phyloP scores from a whole-genome alignment of 192 early-diverging fungal species.

The Pilobolus umbonatus region DNA sequence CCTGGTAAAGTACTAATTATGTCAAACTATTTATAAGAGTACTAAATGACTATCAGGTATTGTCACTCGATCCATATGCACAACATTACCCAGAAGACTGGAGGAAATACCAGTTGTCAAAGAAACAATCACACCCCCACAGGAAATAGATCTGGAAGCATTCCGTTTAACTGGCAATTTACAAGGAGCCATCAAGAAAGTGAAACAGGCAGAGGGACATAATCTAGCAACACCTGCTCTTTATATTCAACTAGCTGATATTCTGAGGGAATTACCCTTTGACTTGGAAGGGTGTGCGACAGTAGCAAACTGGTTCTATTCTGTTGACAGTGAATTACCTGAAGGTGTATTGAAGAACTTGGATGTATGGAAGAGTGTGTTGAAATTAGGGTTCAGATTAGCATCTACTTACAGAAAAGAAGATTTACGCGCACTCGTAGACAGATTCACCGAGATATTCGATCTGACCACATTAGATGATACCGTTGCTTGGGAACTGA shows the following conservation, averaged over 20 bases:
- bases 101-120: too few relatives aligned
- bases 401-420: conserved; percentile 9
- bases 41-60: too few relatives aligned
- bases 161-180: conserved; percentile 7
- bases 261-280: conserved; percentile 1
- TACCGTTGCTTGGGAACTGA: conserved; percentile 13
- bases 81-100: too few relatives aligned
- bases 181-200: conserved; percentile 7
- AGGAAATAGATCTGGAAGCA: too few relatives aligned
- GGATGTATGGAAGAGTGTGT: conserved; percentile 21
- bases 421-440: conserved; percentile 15
- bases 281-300: conserved; percentile 17
- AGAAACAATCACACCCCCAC: too few relatives aligned
- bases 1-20: too few relatives aligned
- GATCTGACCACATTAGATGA: conserved; percentile 5
- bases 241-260: conserved; percentile 2
- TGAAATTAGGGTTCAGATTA: conserved; percentile 21
- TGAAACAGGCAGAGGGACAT: neutral
- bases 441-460: conserved; percentile 13
- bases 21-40: too few relatives aligned
- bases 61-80: too few relatives aligned
- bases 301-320: conserved; percentile 23
- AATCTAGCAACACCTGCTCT: neutral
- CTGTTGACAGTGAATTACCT: neutral
- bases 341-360: conserved; percentile 3